Base-by-base conservation (phyloP, 1,139 yeast genomes). In the Debaryomycetaceae sp. region DNA sequence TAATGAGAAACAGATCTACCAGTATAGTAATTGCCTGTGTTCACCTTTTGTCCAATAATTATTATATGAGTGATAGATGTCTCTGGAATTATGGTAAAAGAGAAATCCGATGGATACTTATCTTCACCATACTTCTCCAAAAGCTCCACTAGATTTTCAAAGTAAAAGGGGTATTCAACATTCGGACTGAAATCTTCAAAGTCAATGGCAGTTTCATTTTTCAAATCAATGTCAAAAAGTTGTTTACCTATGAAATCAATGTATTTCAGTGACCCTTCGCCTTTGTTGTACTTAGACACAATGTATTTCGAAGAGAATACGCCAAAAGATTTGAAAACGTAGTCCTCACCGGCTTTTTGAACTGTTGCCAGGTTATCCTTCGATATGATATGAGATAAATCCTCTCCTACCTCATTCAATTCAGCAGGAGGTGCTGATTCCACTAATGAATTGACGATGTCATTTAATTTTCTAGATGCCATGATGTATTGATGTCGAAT, bases 1-100 rank as follows among this genome's bases (percentile, higher is more conserved):
- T 87, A 92, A 49, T 72, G 69, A 0, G 95, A 81, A 40, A 74
- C 76, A 97, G 98, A 91, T 59, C 81, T 79, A 6, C 98, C 98
- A 50, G 89, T 88, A 78, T 92, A 88, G 65, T 73, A 91, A 65
- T 92, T 92, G 38, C 75, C 73, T 36, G 86, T 81, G 58, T 85
- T 88, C 52, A 79, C 72, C 58, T 81, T 83, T 53, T 81, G 83
- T 40, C 95, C 95, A 38, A 85, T 78, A 19, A 88, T 70, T 8
- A 84, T 67, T 13, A 75, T 75, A 16, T 56, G 43, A 13, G 58
- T 49, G 49, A 59, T 43, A 47, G 63, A 44, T 3, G 50, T 60
- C 13, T 42, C 46, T 5, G 80, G 77, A 16, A 78, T 63, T 6
- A 75, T 54, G 3, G 70, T 60, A 36, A 63, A 71, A 9, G 77